These are phyloP conservation scores for Mrakia hoshinonis DNA, from an alignment of 768 basidiomycete genomes.

Conservation along the genomic window DNA sequence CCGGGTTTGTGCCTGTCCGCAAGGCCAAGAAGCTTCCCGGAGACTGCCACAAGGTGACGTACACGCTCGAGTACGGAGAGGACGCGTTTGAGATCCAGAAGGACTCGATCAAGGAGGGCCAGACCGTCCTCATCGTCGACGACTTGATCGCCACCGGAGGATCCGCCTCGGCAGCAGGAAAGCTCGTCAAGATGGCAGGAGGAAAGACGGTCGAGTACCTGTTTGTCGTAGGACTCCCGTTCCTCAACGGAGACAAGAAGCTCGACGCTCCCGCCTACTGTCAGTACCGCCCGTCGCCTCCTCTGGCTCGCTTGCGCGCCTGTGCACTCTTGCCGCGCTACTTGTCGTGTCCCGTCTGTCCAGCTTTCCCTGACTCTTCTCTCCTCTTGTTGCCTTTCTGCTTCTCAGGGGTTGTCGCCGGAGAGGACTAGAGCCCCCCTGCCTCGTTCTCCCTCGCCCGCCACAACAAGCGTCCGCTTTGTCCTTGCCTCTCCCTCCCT, in stretches of 20 bases:
- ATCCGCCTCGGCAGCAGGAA: constrained; percentile 83
- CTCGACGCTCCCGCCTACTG: constrained; percentile 84
- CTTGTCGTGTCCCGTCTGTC: no score
- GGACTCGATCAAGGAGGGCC: constrained; percentile 69
- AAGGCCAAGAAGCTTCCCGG: constrained; percentile 96
- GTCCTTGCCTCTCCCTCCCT: no score
- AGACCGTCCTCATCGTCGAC: constrained; percentile 79
- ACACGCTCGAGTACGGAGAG: constrained; percentile 73
- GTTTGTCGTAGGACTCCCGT: constrained; percentile 69
- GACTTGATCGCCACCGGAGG: constrained; percentile 96
- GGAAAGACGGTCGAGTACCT: constrained; percentile 84
- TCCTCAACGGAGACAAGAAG: constrained; percentile 50
- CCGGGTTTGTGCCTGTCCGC: constrained; percentile 90
- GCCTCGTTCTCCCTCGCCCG: no score
- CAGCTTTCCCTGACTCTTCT: neutral
- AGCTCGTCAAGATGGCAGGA: constrained; percentile 72
- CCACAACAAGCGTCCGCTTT: no score
- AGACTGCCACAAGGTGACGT: constrained; percentile 59
- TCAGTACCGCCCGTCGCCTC: no score
- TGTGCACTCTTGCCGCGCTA: no score
- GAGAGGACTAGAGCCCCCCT: constrained; percentile 1
- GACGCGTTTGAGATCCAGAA: constrained; percentile 95
- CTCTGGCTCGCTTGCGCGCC: neutral
- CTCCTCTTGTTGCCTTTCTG: neutral
- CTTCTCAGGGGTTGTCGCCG: constrained; percentile 6